Conservation (phyloP, 495 filamentous ascomycete species). For the Trichoderma virens region DNA sequence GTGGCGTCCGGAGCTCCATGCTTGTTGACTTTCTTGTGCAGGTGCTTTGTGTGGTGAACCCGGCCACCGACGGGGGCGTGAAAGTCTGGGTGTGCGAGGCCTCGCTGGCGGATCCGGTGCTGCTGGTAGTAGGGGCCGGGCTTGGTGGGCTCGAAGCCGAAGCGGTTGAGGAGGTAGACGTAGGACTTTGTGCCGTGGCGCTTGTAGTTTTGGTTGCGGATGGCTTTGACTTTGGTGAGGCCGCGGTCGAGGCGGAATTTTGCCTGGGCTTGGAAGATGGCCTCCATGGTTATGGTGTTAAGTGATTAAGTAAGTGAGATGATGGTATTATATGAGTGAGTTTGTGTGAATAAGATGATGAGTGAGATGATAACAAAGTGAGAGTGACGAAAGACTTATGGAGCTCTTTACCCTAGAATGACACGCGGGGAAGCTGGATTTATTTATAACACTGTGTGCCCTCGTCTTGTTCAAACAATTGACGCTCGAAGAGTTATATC, state of each 20-base stretch:
- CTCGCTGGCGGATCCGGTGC: constrained; percentile 29
- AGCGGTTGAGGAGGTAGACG: constrained; percentile 61
- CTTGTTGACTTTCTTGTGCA: constrained; percentile 43
- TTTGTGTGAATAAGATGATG: too few relatives aligned
- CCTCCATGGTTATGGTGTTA: constrained; percentile 23
- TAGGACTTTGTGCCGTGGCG: constrained; percentile 66
- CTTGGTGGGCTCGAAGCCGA: constrained; percentile 59
- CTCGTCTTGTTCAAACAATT: not conserved
- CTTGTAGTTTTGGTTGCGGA: constrained; percentile 55
- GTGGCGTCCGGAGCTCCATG: constrained; percentile 18
- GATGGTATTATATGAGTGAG: not conserved
- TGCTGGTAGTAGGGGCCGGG: constrained; percentile 56
- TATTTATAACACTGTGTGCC: not conserved
- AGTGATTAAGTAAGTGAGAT: not conserved
- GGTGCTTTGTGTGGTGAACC: constrained; percentile 32
- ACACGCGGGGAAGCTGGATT: not conserved
- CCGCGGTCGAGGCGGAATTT: constrained; percentile 27
- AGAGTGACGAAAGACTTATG: too few relatives aligned
- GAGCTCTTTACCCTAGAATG: not conserved
- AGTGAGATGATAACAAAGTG: too few relatives aligned
- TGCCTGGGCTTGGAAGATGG: constrained; percentile 25
- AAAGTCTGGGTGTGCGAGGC: constrained; percentile 19
- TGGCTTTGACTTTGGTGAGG: constrained; percentile 41
- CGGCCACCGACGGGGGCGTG: constrained; percentile 37
- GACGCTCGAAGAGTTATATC: not conserved